Percentiles rank a stretch among this genome's conserved stretches.
phyloP scores from a whole-genome alignment of 768 basidiomycete genomes.

The Paxillus involutus region DNA sequence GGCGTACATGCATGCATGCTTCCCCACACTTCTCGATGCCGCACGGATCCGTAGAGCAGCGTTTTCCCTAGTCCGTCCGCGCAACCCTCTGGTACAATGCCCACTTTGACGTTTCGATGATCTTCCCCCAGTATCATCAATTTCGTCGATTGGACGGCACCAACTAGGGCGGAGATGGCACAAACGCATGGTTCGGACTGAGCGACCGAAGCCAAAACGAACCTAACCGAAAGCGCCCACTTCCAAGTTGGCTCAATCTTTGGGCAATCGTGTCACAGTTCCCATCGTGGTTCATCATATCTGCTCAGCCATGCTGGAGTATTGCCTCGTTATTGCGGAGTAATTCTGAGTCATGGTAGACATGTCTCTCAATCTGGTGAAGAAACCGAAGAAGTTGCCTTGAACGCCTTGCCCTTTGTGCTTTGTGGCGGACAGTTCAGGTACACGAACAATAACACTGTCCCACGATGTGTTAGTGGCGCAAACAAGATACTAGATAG shows the following conservation, averaged over 20 bases:
- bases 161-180: background rate
- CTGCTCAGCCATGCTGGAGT: background rate
- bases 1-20: background rate
- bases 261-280: background rate
- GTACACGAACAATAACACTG: background rate
- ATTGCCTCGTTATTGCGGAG: background rate
- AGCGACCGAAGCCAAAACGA: background rate
- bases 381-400: too few relatives aligned
- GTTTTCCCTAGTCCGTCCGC: background rate
- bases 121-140: background rate
- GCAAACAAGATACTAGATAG: slow-evolving; percentile 12
- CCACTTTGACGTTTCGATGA: background rate
- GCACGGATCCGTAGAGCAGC: slow-evolving; percentile 3
- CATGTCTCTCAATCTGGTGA: background rate
- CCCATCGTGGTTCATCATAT: background rate
- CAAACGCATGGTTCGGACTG: too few relatives aligned
- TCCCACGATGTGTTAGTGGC: too few relatives aligned
- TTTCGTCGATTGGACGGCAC: background rate
- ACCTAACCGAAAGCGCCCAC: background rate
- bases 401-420: background rate
- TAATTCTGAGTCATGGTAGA: background rate
- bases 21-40: slow-evolving; percentile 10
- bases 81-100: background rate
- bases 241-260: background rate
- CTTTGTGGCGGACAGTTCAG: background rate